Evolutionary conservation across 805 yeast species (phyloP), one percentile per base, ranked within the genome.

Genomic region (Wickerhamomyces mucosus): DNA sequence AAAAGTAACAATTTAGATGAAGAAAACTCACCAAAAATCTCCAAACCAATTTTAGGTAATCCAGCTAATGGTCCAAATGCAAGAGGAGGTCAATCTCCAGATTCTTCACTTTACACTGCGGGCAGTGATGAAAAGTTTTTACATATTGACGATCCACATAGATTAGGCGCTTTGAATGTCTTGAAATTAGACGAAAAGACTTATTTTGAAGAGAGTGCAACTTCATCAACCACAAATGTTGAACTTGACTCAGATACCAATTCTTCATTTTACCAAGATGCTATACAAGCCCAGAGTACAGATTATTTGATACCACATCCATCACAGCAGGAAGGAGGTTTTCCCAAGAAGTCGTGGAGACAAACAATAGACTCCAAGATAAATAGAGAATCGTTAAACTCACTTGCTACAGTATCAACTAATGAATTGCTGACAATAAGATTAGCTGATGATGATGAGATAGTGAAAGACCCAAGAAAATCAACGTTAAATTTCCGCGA

Each of bases 381-480:
- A 31, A 42, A 71, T 28, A 71, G 89, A 51, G 75, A 71, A 21
- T 78, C 94, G 8, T 63, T 73, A 34, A 70, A 69, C 23, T 82
- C 96, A 0, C 47, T 80, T 35, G 86, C 85, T 18, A 85, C 95
- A 0, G 88, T 88, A 21, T 76, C 88, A 20, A 84, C 96, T 1
- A 83, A 78, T 31, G 89, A 84, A 50, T 67, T 86, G 28, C 67
- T 85, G 48, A 79, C 83, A 5, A 84, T 86, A 23, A 69, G 85
- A 46, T 63, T 85, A 26, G 85, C 81, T 3, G 81, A 78, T 23
- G 81, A 77, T 38, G 59, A 58, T 19, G 53, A 54, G 23, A 48
- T 66, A 18, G 58, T 58, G 23, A 63, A 66, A 38, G 64, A 61
- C 32, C 65, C 66, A 15, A 53, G 60, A 36, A 63, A 62, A 40